Evolutionary conservation across 2,329 filamentous ascomycete genomes (phyloP).

Genomic region (Decorospora gaudefroyi): DNA sequence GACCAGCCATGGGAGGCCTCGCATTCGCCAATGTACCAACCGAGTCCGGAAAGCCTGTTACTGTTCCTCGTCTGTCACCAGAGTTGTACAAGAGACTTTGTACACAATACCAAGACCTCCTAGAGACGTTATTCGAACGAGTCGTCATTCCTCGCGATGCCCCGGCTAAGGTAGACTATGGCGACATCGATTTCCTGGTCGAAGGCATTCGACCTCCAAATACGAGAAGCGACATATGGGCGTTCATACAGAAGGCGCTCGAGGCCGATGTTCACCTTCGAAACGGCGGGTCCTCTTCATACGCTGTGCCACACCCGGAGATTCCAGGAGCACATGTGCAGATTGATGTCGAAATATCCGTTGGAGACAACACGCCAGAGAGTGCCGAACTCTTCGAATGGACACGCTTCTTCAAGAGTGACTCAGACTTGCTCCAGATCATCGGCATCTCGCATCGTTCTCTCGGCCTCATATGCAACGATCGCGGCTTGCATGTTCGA

Average conservation of each 20-base stretch:
- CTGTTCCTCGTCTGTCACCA: constrained; percentile 68
- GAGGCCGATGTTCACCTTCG: constrained; percentile 48
- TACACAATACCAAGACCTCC: constrained; percentile 51
- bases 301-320: constrained; percentile 57
- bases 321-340: constrained; percentile 60
- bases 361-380: constrained; percentile 36
- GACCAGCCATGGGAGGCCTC: constrained; percentile 66
- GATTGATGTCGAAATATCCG: constrained; percentile 67
- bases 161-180: constrained; percentile 68
- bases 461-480: constrained; percentile 68
- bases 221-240: constrained; percentile 24
- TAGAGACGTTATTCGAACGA: constrained; percentile 58
- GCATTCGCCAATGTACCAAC: constrained; percentile 37
- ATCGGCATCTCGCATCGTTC: constrained; percentile 67
- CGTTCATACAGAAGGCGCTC: constrained; percentile 50
- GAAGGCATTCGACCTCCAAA: constrained; percentile 17
- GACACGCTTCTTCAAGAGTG: constrained; percentile 69
- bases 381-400: constrained; percentile 56
- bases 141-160: constrained; percentile 68
- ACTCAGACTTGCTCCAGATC: constrained; percentile 72
- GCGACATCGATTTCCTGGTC: constrained; percentile 75
- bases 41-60: constrained; percentile 52
- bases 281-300: constrained; percentile 40
- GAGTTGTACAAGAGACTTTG: constrained; percentile 61
- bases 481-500: constrained; percentile 66